These are phyloP conservation scores for Pleomassaria siparia DNA, from an alignment of 2,329 filamentous ascomycete species.

Conservation along the genomic window DNA sequence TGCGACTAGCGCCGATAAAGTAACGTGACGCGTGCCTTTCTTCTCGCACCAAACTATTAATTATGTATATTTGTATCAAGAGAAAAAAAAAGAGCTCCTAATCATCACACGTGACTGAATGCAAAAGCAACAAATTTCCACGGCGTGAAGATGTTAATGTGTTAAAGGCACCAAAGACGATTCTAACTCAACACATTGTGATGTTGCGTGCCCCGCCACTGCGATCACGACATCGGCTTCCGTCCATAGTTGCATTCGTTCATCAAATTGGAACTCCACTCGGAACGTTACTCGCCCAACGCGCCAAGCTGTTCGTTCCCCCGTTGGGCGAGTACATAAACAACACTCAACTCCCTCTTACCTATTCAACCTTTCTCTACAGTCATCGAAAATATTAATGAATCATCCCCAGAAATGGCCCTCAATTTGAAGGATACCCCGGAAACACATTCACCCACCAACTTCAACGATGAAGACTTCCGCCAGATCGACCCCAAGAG, in stretches of 20 bases:
- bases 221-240: neutral
- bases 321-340: too few species aligned
- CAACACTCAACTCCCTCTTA: neutral
- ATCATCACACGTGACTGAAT: too few species aligned
- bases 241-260: too few species aligned
- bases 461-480: constrained; percentile 27
- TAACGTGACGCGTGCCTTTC: too few species aligned
- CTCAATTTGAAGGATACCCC: constrained; percentile 5
- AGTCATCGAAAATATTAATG: neutral
- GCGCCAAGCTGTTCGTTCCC: too few species aligned
- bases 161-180: neutral
- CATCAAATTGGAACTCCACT: too few species aligned
- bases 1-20: too few species aligned
- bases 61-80: too few species aligned
- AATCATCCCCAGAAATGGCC: constrained; percentile 1
- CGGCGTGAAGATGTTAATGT: neutral
- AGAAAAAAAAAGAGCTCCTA: too few species aligned
- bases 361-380: neutral
- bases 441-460: neutral
- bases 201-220: constrained; percentile 1
- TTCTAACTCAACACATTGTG: neutral
- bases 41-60: too few species aligned
- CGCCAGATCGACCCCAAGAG: constrained; percentile 57
- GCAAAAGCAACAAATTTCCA: too few species aligned
- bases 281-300: too few species aligned